Evolutionary conservation across 768 basidiomycete genomes (phyloP).

Genomic region (Lactarius psammicola): DNA sequence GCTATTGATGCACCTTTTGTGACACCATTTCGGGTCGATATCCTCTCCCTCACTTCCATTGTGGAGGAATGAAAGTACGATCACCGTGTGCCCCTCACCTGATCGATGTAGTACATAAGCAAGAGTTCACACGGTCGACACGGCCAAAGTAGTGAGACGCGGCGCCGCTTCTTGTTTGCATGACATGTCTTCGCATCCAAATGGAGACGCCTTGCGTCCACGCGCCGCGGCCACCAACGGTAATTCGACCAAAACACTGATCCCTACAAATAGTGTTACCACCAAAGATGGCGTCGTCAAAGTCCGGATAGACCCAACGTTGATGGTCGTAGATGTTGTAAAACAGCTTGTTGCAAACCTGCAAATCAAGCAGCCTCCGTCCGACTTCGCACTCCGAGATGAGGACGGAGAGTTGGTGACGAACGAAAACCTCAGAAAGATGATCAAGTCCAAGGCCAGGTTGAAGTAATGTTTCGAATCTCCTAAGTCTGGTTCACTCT

Average conservation of each 20-base stretch:
- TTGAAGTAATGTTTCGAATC: conserved; percentile 56
- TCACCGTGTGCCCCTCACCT: too few species aligned
- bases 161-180: not conserved
- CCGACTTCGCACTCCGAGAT: conserved; percentile 75
- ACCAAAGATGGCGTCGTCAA: conserved; percentile 78
- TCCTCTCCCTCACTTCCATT: too few species aligned
- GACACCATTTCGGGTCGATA: too few species aligned
- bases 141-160: not conserved
- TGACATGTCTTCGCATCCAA: conserved; percentile 20
- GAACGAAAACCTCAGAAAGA: conserved; percentile 79
- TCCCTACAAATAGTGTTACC: conserved; percentile 83
- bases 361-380: conserved; percentile 70
- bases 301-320: conserved; percentile 79
- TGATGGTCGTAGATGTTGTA: conserved; percentile 82
- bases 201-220: conserved; percentile 19
- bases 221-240: conserved; percentile 18
- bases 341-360: conserved; percentile 80
- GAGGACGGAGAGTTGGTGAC: conserved; percentile 82
- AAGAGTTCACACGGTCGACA: not conserved
- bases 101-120: not conserved
- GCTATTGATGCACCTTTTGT: too few species aligned
- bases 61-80: too few species aligned
- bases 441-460: conserved; percentile 74
- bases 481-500: not conserved
- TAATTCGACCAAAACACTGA: conserved; percentile 44